Conservation (phyloP, 768 basidiomycete species). For the Hygrophorus pudorinus region DNA sequence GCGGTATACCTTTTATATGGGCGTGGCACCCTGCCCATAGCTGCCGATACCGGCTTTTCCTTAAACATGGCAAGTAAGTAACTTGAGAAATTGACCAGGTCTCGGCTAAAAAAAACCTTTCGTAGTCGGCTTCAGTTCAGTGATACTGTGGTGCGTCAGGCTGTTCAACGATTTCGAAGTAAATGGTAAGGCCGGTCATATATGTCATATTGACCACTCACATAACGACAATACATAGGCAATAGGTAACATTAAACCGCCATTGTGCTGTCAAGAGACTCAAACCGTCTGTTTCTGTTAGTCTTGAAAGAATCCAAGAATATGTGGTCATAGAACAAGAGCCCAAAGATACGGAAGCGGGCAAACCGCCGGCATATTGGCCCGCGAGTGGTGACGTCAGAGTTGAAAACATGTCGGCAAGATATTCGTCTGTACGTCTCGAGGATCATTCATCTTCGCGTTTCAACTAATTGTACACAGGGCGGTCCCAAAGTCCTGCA, state of each 20-base stretch:
- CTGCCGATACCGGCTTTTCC: constrained; percentile 39
- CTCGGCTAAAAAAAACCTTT: not conserved
- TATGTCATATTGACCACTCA: constrained; percentile 10
- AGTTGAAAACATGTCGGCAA: constrained; percentile 44
- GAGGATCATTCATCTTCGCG: not conserved
- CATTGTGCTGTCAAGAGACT: not conserved
- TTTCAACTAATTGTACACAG: constrained; percentile 1
- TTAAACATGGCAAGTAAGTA: constrained; percentile 40
- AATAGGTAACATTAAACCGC: constrained; percentile 15
- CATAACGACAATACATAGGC: constrained; percentile 12
- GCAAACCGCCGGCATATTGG: constrained; percentile 57
- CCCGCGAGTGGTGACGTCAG: constrained; percentile 46
- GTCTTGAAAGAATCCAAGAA: constrained; percentile 61
- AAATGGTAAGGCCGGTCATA: constrained; percentile 21
- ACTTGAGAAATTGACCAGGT: constrained; percentile 22
- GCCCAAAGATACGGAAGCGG: constrained; percentile 25
- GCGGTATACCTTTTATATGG: constrained; percentile 47
- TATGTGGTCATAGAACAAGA: constrained; percentile 57
- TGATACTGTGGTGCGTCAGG: constrained; percentile 42
- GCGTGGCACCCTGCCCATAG: constrained; percentile 21
- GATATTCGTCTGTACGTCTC: constrained; percentile 32
- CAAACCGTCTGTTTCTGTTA: constrained; percentile 7
- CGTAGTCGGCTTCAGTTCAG: constrained; percentile 40
- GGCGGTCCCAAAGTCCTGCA: constrained; percentile 46
- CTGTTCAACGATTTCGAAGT: constrained; percentile 36